These are phyloP conservation scores for Gentiana dahurica DNA, from an alignment of 257 asterid species.

Conservation along the genomic window DNA sequence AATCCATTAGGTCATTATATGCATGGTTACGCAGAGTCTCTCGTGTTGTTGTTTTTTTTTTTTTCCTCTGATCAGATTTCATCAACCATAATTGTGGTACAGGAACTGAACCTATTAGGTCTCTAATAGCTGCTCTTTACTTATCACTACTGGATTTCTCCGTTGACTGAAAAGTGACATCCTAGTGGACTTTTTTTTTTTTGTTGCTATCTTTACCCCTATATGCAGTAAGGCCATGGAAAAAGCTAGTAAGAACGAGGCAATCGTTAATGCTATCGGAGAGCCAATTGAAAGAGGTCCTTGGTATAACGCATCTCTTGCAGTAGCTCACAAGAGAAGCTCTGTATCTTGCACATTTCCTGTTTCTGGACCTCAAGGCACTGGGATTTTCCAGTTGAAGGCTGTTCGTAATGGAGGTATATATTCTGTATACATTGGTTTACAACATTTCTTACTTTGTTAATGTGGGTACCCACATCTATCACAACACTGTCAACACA, in stretches of 20 bases:
- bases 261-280: conserved; percentile 65
- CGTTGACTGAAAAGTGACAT: too few relatives aligned
- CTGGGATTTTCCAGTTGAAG: conserved; percentile 82
- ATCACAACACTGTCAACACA: too few relatives aligned
- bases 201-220: conserved; percentile 3
- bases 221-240: conserved; percentile 93
- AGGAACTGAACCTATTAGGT: too few relatives aligned
- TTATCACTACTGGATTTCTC: too few relatives aligned
- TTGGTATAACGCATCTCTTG: conserved; percentile 97
- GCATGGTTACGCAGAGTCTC: too few relatives aligned
- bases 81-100: too few relatives aligned
- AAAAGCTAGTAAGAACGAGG: conserved; percentile 64
- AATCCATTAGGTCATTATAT: too few relatives aligned
- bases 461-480: too few relatives aligned
- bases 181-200: background rate
- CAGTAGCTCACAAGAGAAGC: conserved; percentile 77
- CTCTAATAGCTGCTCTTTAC: too few relatives aligned
- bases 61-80: too few relatives aligned
- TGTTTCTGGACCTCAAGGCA: conserved; percentile 89
- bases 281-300: conserved; percentile 94
- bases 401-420: conserved; percentile 87
- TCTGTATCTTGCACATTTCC: conserved; percentile 94
- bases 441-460: too few relatives aligned
- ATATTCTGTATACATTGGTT: background rate
- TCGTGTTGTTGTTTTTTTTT: too few relatives aligned